Evolutionary conservation across 352 stramenopile species (phyloP).

Genomic region (Pythium periplocum): DNA sequence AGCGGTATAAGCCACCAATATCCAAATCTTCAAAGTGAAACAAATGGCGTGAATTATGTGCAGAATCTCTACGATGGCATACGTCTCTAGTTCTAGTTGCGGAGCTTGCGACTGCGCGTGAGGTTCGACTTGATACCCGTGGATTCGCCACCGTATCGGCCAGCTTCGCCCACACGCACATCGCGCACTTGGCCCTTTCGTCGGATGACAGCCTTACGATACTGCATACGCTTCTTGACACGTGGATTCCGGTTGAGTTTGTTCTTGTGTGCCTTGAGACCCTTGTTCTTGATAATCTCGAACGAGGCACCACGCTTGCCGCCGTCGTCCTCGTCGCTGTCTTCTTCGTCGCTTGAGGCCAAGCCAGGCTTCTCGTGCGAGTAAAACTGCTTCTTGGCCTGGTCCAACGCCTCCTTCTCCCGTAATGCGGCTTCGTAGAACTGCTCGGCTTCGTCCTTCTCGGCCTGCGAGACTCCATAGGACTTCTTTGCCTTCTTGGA

Average conservation of each 20-base stretch:
- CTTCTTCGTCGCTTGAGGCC: constrained; percentile 33
- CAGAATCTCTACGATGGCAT: too few species aligned
- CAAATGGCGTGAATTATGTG: too few species aligned
- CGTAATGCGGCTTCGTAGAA: constrained; percentile 69
- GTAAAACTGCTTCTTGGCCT: constrained; percentile 79
- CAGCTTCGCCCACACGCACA: constrained; percentile 78
- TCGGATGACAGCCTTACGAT: constrained; percentile 95
- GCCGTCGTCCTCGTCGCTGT: constrained; percentile 50
- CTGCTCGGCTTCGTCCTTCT: constrained; percentile 49
- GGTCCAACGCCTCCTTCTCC: constrained; percentile 44
- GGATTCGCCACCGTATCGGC: constrained; percentile 84
- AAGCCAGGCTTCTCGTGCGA: constrained; percentile 55
- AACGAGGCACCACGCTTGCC: constrained; percentile 90
- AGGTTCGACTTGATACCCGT: constrained; percentile 90
- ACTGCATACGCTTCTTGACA: constrained; percentile 98
- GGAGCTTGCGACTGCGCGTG: constrained; percentile 86
- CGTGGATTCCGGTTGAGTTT: constrained; percentile 98
- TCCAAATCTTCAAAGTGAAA: too few species aligned
- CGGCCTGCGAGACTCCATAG: constrained; percentile 24
- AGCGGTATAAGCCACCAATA: too few species aligned
- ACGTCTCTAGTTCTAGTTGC: constrained; percentile 39
- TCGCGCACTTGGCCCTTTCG: constrained; percentile 97
- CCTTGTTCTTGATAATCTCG: constrained; percentile 98
- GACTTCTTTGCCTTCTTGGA: constrained; percentile 26
- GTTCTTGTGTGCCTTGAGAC: constrained; percentile 96